These are phyloP conservation scores for Beta macrorhiza DNA, from an alignment of 179 eudicot species.

Conservation along the genomic window DNA sequence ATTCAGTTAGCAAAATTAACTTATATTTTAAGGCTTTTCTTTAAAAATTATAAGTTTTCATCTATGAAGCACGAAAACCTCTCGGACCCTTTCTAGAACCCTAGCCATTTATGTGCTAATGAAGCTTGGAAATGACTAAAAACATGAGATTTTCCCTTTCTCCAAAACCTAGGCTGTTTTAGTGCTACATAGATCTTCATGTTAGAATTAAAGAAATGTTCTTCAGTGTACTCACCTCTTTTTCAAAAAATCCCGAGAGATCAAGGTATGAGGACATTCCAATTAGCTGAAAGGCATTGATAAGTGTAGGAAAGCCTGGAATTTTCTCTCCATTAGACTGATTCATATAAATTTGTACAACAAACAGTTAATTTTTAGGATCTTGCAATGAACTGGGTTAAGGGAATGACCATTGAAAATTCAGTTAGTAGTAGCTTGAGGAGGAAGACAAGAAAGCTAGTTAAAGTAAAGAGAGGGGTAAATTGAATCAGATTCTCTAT, in stretches of 20 bases:
- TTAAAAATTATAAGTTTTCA: neutral
- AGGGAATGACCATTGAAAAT: no score
- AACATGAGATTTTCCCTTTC: no score
- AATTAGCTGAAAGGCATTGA: slow-evolving; percentile 92
- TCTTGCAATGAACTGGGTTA: no score
- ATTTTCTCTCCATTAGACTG: slow-evolving; percentile 52
- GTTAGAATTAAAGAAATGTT: neutral
- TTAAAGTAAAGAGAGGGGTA: no score
- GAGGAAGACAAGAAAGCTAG: no score
- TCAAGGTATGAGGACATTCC: slow-evolving; percentile 96
- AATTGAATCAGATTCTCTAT: no score
- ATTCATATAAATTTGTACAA: slow-evolving; percentile 25
- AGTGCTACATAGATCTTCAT: neutral
- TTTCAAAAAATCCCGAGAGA: slow-evolving; percentile 94
- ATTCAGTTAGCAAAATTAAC: neutral
- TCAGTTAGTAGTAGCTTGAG: no score
- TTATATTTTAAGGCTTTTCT: neutral
- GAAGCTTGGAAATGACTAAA: no score
- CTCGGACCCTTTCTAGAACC: no score
- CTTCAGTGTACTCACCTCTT: slow-evolving; percentile 48
- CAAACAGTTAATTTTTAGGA: neutral
- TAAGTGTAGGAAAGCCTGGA: slow-evolving; percentile 54
- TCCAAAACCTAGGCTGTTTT: neutral
- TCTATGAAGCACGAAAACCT: no score
- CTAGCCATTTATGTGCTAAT: no score